Evolutionary conservation across 148 eudicot species (phyloP).

Genomic region (Rhododendron kiyosumense): DNA sequence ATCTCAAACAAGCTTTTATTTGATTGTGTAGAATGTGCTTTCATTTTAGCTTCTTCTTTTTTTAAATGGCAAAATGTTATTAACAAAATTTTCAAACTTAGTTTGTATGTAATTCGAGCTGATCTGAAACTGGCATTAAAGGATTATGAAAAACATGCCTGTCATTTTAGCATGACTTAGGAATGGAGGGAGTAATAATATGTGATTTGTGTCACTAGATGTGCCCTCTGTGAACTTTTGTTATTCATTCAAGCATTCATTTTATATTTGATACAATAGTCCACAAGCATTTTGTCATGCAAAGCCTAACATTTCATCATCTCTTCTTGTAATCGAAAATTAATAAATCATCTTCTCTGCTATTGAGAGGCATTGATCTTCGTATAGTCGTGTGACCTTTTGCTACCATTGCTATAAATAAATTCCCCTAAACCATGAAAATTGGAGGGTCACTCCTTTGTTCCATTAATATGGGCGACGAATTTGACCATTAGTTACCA

Average conservation of each 20-base stretch:
- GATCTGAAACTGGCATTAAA: background rate
- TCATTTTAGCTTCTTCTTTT: background rate
- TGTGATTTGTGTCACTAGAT: background rate
- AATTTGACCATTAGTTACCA: background rate
- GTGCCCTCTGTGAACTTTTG: too few species aligned
- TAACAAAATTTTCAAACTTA: background rate
- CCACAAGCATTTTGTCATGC: background rate
- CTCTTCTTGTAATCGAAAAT: background rate
- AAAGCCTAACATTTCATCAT: background rate
- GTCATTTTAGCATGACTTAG: background rate
- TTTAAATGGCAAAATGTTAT: too few species aligned
- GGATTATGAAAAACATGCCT: background rate
- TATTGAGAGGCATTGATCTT: too few species aligned
- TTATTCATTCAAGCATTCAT: background rate
- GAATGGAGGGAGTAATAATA: background rate
- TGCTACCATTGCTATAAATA: too few species aligned
- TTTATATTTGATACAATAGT: background rate
- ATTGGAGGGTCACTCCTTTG: too few species aligned
- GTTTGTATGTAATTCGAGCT: background rate
- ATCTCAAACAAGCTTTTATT: background rate
- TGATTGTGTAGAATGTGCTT: background rate
- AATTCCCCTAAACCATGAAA: too few species aligned
- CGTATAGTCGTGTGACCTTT: too few species aligned
- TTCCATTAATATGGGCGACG: background rate
- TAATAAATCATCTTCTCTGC: too few species aligned